A percentile compares a stretch with the other conserved stretches of the same genome.
These are phyloP conservation scores for Cordia subcordata DNA, from an alignment of 257 asterid genomes.

Conservation along the genomic window DNA sequence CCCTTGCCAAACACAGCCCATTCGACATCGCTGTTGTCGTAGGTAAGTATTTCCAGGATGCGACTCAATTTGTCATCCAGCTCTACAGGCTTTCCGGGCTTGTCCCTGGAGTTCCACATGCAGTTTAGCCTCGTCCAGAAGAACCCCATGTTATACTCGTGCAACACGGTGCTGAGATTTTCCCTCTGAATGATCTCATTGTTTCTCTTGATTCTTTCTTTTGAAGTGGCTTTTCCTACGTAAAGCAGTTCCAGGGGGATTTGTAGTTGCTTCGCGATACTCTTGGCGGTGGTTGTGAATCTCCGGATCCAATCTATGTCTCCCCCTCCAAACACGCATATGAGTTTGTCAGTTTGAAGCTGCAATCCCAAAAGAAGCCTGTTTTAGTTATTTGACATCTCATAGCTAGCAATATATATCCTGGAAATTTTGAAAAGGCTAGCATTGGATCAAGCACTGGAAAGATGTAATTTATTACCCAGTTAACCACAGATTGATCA, in stretches of 20 bases:
- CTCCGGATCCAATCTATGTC: conserved; percentile 74
- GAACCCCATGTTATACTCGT: conserved; percentile 56
- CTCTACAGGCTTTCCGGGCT: conserved; percentile 51
- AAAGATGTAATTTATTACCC: conserved; percentile 50
- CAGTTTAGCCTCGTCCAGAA: conserved; percentile 86
- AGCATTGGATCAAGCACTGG: neutral
- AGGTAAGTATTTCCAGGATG: conserved; percentile 55
- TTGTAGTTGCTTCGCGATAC: conserved; percentile 33
- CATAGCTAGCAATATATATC: too few relatives aligned
- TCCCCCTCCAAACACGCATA: conserved; percentile 89
- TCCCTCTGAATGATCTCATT: conserved; percentile 46
- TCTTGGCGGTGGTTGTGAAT: conserved; percentile 44
- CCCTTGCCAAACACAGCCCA: conserved; percentile 46
- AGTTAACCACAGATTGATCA: conserved; percentile 46
- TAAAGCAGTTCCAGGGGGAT: conserved; percentile 71
- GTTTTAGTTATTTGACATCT: neutral
- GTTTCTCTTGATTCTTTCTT: conserved; percentile 59
- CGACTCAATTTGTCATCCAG: conserved; percentile 62
- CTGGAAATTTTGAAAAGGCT: too few relatives aligned
- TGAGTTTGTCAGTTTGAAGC: conserved; percentile 48
- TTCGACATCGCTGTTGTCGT: conserved; percentile 64
- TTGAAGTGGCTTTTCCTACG: conserved; percentile 71
- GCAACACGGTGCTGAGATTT: conserved; percentile 52
- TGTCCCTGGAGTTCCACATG: conserved; percentile 91
- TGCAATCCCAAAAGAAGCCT: conserved; percentile 13